phyloP scores from a whole-genome alignment of 176 grass and related monocot genomes.

The Lolium rigidum region DNA sequence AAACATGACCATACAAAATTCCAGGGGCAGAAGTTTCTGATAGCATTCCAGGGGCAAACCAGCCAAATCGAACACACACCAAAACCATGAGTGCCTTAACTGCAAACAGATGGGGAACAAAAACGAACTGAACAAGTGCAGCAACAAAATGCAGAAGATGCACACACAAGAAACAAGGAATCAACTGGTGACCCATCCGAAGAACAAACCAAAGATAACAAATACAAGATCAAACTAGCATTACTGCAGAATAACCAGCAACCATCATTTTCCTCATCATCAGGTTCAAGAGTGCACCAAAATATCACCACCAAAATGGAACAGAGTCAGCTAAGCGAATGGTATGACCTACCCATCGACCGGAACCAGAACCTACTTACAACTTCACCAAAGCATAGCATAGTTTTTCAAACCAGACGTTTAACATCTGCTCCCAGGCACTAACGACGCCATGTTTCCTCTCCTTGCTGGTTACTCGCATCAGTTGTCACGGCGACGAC shows the following conservation, averaged over 20 bases:
- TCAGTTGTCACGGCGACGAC: background rate
- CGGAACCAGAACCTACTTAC: conserved; percentile 10
- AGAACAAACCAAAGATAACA: too few species aligned
- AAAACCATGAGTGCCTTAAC: too few species aligned
- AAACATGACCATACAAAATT: too few species aligned
- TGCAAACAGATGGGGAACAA: too few species aligned
- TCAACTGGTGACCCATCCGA: too few species aligned
- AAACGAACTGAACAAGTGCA: too few species aligned
- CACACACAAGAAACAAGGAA: too few species aligned
- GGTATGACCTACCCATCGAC: conserved; percentile 9
- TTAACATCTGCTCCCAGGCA: conserved; percentile 18
- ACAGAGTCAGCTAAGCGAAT: conserved; percentile 3
- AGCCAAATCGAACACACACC: too few species aligned
- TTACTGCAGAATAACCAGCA: conserved; percentile 17
- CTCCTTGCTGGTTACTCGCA: conserved; percentile 2
- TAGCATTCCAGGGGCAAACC: too few species aligned
- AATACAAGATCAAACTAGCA: background rate
- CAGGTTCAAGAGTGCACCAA: conserved; percentile 7
- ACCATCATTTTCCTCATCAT: background rate
- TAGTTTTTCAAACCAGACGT: background rate
- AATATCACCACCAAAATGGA: background rate
- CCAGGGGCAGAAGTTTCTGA: too few species aligned
- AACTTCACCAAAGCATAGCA: background rate
- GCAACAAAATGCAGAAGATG: too few species aligned
- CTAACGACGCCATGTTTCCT: background rate